Conservation (phyloP, 2,329 filamentous ascomycete genomes). For the Epichloe sibirici region DNA sequence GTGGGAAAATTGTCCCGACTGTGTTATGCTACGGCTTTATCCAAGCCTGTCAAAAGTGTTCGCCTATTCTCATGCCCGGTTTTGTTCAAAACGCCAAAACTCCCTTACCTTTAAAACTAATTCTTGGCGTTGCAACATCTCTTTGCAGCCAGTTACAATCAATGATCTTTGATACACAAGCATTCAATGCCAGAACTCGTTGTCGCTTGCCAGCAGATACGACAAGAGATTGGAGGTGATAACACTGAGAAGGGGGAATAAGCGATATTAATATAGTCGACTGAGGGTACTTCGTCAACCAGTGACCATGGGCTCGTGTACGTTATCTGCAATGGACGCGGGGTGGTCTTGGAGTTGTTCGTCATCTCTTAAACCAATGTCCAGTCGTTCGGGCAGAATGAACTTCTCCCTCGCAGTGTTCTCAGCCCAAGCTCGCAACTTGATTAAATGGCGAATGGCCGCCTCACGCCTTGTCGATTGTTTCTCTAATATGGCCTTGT, state of each 20-base stretch:
- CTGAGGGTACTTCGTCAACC: constrained; percentile 21
- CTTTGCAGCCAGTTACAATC: background rate
- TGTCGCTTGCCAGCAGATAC: background rate
- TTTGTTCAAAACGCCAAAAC: background rate
- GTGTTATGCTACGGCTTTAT: background rate
- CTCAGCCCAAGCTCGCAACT: constrained; percentile 79
- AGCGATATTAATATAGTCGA: background rate
- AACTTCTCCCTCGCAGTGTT: constrained; percentile 34
- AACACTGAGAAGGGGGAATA: background rate
- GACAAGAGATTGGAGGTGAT: background rate
- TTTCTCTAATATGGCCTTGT: constrained; percentile 69
- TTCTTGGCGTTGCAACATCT: background rate
- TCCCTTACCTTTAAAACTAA: background rate
- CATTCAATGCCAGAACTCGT: background rate
- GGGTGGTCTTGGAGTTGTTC: constrained; percentile 17
- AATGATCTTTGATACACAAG: background rate
- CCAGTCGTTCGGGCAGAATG: constrained; percentile 21
- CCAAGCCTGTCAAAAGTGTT: background rate
- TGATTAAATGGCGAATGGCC: constrained; percentile 69
- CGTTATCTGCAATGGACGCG: constrained; percentile 22
- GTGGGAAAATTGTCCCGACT: background rate
- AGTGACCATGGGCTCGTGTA: constrained; percentile 41
- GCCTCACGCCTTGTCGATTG: constrained; percentile 66
- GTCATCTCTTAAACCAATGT: constrained; percentile 26
- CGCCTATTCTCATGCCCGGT: background rate